These are phyloP conservation scores for Crithidia brevicula DNA, from an alignment of 208 protist species.

Conservation along the genomic window DNA sequence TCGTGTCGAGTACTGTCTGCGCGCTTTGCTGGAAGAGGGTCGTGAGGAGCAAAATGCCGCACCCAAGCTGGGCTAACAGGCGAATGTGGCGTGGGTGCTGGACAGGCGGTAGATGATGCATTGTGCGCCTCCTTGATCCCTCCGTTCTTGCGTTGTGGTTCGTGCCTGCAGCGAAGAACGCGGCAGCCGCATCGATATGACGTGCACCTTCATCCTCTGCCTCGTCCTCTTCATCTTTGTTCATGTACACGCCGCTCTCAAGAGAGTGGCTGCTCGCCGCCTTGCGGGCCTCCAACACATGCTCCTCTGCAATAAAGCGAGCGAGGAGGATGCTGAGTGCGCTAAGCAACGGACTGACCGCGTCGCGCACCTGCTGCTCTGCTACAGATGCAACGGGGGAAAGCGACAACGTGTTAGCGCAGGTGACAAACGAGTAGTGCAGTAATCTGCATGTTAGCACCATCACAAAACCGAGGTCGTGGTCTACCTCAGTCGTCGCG, in stretches of 20 bases:
- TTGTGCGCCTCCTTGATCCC: background rate
- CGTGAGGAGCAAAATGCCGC: slow-evolving; percentile 49
- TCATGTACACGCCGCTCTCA: background rate
- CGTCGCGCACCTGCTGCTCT: slow-evolving; percentile 16
- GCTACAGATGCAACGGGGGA: no score
- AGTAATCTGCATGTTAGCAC: slow-evolving; percentile 27
- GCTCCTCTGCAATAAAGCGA: slow-evolving; percentile 37
- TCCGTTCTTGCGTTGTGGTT: no score
- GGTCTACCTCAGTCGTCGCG: slow-evolving; percentile 8
- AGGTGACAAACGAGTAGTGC: slow-evolving; percentile 20
- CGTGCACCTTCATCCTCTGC: background rate
- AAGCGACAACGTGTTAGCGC: background rate
- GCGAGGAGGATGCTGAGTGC: slow-evolving; percentile 42
- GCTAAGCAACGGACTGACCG: slow-evolving; percentile 15
- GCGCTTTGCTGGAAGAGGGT: slow-evolving; percentile 44
- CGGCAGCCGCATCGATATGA: no score
- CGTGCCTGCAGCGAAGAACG: no score
- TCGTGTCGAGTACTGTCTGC: slow-evolving; percentile 39
- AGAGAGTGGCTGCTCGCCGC: no score
- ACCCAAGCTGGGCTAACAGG: slow-evolving; percentile 46
- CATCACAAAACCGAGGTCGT: slow-evolving; percentile 29
- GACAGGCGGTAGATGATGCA: background rate
- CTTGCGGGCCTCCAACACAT: background rate
- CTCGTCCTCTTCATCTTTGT: no score
- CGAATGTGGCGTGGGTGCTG: slow-evolving; percentile 16